Evolutionary conservation across 345 rosid genomes (phyloP), one percentile per base, ranked within the genome.

Genomic region (Brassica incana): DNA sequence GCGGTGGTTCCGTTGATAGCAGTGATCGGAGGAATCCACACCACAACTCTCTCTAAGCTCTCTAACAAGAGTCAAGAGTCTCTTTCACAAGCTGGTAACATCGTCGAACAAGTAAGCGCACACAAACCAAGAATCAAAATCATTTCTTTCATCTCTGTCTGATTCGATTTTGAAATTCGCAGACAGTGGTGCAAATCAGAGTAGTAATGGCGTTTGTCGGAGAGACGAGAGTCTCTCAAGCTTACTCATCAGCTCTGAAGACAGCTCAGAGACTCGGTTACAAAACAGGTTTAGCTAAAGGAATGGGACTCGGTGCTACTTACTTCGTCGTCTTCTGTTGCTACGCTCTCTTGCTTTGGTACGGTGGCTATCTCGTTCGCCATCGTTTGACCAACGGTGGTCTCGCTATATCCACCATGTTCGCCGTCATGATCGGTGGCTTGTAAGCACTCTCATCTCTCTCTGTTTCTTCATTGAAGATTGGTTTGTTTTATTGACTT

Each of bases 1-100:
- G 99, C 98, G 58, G 99, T 93, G 40, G 99, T 93, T 83, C 98
- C 99, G 60, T 88, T 95, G 77, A 95, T 95, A 38, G 98, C 97
- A 73, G 92, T 93, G 27, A 95, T 95, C 73, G 99, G 93, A 80
- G 98, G 87, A 8, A 85, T 93, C 69, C 95, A 91, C 84, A 83
- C 95, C 56, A 90, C 88, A 38, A 85, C 98, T 67, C 85, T 93
- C 64, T 85, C 93, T 69, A 93, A 90, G 77, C 91, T 95, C 58
- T 85, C 92, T 54, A 81, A 89, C 68, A 93, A 90, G 79, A 91
- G 92, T 83, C 96, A 93, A 78, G 93, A 86, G 74, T 90, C 98
- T 76, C 83, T 95, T 35, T 93, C 99, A 2, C 91, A 91, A 76
- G 99, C 98, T 27, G 99, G 98, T 79, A 91, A 90, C 18, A 54